These are phyloP conservation scores for Eutypa lata DNA, from an alignment of 2,329 filamentous ascomycete genomes.

Conservation along the genomic window DNA sequence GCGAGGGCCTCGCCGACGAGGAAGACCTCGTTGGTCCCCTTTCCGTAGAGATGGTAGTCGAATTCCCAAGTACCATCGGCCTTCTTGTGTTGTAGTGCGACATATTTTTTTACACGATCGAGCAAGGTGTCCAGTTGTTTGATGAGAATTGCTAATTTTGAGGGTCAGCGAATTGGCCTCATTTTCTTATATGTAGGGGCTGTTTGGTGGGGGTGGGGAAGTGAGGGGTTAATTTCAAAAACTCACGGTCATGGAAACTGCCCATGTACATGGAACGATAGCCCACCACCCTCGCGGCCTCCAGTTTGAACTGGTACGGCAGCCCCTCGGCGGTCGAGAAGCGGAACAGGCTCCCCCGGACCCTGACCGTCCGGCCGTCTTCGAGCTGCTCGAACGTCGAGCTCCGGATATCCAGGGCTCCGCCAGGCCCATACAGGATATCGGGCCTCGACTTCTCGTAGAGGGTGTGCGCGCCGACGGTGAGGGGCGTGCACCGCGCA, in stretches of 20 bases:
- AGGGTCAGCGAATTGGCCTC: neutral
- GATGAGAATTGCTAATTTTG: conserved; percentile 37
- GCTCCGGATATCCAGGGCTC: conserved; percentile 37
- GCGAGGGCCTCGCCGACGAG: conserved; percentile 46
- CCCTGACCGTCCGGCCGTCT: conserved; percentile 36
- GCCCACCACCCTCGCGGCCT: conserved; percentile 41
- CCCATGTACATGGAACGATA: conserved; percentile 45
- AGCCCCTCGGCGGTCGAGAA: conserved; percentile 18
- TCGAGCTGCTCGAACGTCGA: conserved; percentile 41
- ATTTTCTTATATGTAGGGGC: neutral
- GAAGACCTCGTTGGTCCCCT: conserved; percentile 40
- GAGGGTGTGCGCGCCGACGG: conserved; percentile 50
- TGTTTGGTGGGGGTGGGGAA: neutral
- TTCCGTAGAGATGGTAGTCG: conserved; percentile 44
- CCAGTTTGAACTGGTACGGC: conserved; percentile 46
- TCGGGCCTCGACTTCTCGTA: conserved; percentile 55
- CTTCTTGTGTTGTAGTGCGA: conserved; percentile 13
- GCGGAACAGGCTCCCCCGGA: conserved; percentile 36
- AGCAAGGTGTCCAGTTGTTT: conserved; percentile 36
- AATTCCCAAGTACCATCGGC: conserved; percentile 31
- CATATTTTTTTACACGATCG: conserved; percentile 27
- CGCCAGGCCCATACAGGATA: conserved; percentile 46
- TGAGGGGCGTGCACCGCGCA: conserved; percentile 42
- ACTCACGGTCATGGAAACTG: conserved; percentile 38
- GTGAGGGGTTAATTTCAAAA: neutral